phyloP scores from a whole-genome alignment of 106 monocot species.

The Allium fistulosum region DNA sequence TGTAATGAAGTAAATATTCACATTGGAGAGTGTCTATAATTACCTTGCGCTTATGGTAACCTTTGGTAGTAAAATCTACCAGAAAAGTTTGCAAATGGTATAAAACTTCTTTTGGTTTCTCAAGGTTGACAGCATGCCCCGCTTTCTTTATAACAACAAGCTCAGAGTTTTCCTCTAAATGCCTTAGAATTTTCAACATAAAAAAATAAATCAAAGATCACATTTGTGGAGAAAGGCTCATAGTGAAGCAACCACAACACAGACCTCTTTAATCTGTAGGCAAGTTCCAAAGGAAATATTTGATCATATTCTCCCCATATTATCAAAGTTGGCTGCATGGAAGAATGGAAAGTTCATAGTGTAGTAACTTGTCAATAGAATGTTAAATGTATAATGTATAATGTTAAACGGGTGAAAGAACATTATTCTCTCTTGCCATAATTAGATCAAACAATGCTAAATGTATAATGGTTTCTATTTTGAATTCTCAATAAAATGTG shows the following conservation, averaged over 20 bases:
- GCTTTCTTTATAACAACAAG: constrained; percentile 67
- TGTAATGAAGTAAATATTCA: not conserved
- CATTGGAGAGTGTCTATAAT: not conserved
- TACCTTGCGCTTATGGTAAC: constrained; percentile 26
- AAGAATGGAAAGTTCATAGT: not conserved
- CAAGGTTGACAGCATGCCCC: constrained; percentile 81
- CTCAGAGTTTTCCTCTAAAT: constrained; percentile 64
- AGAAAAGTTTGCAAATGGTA: constrained; percentile 56
- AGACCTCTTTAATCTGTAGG: constrained; percentile 58
- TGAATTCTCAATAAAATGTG: no score
- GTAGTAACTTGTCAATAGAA: no score
- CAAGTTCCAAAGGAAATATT: constrained; percentile 79
- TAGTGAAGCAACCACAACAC: not conserved
- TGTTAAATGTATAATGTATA: no score
- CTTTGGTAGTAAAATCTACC: constrained; percentile 15
- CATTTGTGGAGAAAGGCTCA: not conserved
- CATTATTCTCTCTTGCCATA: no score
- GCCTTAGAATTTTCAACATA: constrained; percentile 26
- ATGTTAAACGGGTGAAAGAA: no score
- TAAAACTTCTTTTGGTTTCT: constrained; percentile 68
- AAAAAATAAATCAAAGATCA: not conserved
- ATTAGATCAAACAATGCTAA: no score
- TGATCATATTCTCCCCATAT: constrained; percentile 82
- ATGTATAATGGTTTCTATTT: no score
- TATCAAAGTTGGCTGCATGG: constrained; percentile 69